These are phyloP conservation scores for Lichenothelia convexa DNA, from an alignment of 495 filamentous ascomycete species.

Conservation along the genomic window DNA sequence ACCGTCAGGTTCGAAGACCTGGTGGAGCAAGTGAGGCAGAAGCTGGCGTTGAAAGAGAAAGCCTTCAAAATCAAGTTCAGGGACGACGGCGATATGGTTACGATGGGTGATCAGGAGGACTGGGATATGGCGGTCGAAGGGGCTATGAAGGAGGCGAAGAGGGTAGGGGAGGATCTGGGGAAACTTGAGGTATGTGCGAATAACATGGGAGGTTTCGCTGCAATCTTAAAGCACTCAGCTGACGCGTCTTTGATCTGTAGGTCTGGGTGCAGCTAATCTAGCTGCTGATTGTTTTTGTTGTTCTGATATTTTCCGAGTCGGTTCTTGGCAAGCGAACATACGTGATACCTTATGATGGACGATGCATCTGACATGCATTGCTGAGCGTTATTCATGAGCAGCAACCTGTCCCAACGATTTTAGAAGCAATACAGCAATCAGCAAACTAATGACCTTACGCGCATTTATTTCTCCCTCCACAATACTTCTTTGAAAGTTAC, in stretches of 20 bases:
- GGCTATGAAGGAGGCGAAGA: constrained; percentile 47
- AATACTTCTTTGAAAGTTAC: too few species aligned
- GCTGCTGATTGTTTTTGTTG: too few species aligned
- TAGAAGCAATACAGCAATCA: too few species aligned
- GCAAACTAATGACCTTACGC: too few species aligned
- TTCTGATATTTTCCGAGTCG: too few species aligned
- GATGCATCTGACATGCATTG: too few species aligned
- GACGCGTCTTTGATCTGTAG: constrained; percentile 5
- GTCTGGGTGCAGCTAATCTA: constrained; percentile 13
- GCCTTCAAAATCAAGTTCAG: constrained; percentile 65
- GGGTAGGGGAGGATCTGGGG: constrained; percentile 63
- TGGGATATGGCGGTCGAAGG: constrained; percentile 62
- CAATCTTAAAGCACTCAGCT: constrained; percentile 1
- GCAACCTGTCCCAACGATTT: too few species aligned
- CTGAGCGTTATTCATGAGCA: too few species aligned
- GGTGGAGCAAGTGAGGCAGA: constrained; percentile 56
- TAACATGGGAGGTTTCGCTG: constrained; percentile 7
- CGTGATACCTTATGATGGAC: too few species aligned
- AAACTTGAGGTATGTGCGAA: constrained; percentile 91
- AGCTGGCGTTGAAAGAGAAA: constrained; percentile 52
- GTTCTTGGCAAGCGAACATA: too few species aligned
- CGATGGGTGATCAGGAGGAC: constrained; percentile 92
- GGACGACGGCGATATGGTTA: constrained; percentile 87
- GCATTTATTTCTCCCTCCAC: too few species aligned
- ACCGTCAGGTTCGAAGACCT: constrained; percentile 60